A percentile compares a stretch with the other conserved stretches of the same genome.
Evolutionary conservation across 2,329 filamentous ascomycete genomes (phyloP).

Genomic region (Ophiognomonia clavigignenti-juglandacearum): DNA sequence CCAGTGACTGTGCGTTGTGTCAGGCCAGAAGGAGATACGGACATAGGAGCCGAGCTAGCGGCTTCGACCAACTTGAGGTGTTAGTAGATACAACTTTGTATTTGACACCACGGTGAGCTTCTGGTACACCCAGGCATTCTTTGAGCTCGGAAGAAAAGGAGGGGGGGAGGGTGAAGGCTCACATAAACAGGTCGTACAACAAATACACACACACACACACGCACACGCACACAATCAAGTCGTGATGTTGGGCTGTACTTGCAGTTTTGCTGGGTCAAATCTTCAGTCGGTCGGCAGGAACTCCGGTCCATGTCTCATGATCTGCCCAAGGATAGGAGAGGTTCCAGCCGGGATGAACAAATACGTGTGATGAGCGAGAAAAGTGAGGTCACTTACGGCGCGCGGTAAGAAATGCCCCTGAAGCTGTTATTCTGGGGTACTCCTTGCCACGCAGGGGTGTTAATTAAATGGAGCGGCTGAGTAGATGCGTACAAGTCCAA

Average conservation of each 20-base stretch:
- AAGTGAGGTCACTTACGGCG: not conserved
- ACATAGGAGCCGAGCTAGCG: not conserved
- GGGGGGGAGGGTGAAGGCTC: too few relatives aligned
- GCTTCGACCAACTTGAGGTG: not conserved
- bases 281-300: not conserved
- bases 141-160: too few relatives aligned
- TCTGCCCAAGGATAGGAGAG: conserved; percentile 4
- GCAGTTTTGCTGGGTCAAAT: not conserved
- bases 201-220: too few relatives aligned
- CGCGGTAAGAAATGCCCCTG: not conserved
- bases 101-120: too few relatives aligned
- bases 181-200: too few relatives aligned
- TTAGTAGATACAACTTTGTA: too few relatives aligned
- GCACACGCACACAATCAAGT: not conserved
- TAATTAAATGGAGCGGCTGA: not conserved
- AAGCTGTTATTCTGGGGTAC: not conserved
- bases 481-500: not conserved
- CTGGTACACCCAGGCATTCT: too few relatives aligned
- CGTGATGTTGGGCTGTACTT: not conserved
- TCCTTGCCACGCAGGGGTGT: not conserved
- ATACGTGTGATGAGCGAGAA: not conserved
- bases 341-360: not conserved
- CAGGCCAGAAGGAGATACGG: not conserved
- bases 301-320: conserved; percentile 7
- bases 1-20: not conserved